Conservation (phyloP, 2,329 filamentous ascomycete species). For the Scorias spongiosa region DNA sequence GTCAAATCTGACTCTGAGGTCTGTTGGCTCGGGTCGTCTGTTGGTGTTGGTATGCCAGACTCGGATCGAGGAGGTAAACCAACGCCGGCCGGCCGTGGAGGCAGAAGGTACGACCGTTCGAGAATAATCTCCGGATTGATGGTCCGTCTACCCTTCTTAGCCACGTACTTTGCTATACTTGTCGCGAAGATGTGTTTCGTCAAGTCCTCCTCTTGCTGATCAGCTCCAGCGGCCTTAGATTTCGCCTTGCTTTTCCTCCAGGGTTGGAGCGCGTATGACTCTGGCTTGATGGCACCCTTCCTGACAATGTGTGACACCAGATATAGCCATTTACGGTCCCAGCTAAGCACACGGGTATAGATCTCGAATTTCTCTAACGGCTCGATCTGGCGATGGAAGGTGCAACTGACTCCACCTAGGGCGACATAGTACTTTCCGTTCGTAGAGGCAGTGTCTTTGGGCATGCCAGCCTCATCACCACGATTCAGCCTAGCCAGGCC, state of each 20-base stretch:
- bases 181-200: constrained; percentile 33
- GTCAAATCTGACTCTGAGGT: constrained; percentile 5
- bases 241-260: constrained; percentile 22
- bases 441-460: constrained; percentile 11
- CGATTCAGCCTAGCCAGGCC: constrained; percentile 24
- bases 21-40: constrained; percentile 6
- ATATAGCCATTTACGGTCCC: constrained; percentile 38
- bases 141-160: constrained; percentile 51
- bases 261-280: constrained; percentile 29
- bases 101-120: constrained; percentile 56
- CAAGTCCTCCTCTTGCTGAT: constrained; percentile 19
- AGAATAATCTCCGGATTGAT: constrained; percentile 69
- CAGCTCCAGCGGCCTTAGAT: constrained; percentile 8
- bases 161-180: constrained; percentile 35
- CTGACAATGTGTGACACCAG: constrained; percentile 32
- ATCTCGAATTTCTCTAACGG: constrained; percentile 32
- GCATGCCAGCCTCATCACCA: constrained; percentile 21
- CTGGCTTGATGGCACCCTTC: constrained; percentile 27
- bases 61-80: constrained; percentile 17
- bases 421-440: constrained; percentile 24
- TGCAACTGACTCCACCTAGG: constrained; percentile 31
- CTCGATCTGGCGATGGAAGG: constrained; percentile 32
- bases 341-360: constrained; percentile 31
- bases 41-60: constrained; percentile 2
- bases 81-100: constrained; percentile 49